phyloP scores from a whole-genome alignment of 192 early-diverging fungal species.

The Coemansia aciculifera region DNA sequence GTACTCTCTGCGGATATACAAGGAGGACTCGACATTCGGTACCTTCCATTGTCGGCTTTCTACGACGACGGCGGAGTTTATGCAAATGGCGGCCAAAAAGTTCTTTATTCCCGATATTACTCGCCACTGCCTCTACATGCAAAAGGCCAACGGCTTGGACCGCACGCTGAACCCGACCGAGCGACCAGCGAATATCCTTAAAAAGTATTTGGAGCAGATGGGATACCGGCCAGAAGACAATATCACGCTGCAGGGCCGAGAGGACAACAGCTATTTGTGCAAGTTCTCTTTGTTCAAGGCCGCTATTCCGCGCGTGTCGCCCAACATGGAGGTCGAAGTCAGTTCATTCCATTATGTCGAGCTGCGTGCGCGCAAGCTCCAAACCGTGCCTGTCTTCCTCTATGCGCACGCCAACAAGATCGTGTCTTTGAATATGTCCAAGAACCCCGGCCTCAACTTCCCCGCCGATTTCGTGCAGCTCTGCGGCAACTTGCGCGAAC shows the following conservation, averaged over 20 bases:
- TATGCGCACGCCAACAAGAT: conserved; percentile 73
- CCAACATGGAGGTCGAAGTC: conserved; percentile 54
- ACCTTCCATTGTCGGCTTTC: conserved; percentile 70
- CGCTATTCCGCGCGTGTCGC: conserved; percentile 55
- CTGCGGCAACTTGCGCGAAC: conserved; percentile 64
- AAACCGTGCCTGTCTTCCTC: conserved; percentile 78
- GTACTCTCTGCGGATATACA: conserved; percentile 76
- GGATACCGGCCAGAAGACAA: conserved; percentile 79
- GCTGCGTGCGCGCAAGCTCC: conserved; percentile 69
- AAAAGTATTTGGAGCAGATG: conserved; percentile 70
- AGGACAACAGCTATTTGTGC: conserved; percentile 83
- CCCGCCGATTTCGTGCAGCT: conserved; percentile 82
- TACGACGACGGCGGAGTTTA: conserved; percentile 73
- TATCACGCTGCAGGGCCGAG: conserved; percentile 75
- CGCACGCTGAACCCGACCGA: conserved; percentile 70
- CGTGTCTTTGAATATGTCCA: conserved; percentile 75
- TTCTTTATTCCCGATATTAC: conserved; percentile 77
- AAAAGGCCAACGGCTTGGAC: conserved; percentile 60
- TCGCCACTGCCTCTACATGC: conserved; percentile 47
- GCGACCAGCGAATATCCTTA: conserved; percentile 72
- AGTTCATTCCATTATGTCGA: conserved; percentile 65
- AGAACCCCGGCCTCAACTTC: conserved; percentile 77
- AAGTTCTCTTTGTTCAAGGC: conserved; percentile 74
- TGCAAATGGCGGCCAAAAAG: conserved; percentile 74
- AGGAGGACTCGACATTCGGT: conserved; percentile 77